Evolutionary conservation across 1,284 basidiomycete species (phyloP), one percentile per base, ranked within the genome.

Genomic region (Ustilago nuda): DNA sequence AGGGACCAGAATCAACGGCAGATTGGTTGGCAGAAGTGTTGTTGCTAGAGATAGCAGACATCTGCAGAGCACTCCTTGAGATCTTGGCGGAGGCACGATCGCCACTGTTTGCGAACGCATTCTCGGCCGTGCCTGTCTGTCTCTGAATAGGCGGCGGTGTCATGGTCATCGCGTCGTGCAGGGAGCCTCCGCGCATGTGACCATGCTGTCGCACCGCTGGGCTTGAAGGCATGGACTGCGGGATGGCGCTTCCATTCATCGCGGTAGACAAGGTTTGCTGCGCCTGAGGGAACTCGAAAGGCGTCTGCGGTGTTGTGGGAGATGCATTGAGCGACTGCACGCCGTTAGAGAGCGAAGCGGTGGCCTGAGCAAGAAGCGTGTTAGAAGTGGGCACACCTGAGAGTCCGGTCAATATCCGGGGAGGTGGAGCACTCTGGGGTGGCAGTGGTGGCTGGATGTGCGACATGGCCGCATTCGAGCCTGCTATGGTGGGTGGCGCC

Each of bases 141-240:
- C 56, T 74, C 46, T 62, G 72, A 4, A 55, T 58, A 15, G 58
- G 41, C 46, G 60, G 66, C 13, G 66, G 59, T 4, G 76, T 60
- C 61, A 68, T 66, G 56, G 66, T 66, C 76, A 78, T 78, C 19
- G 76, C 76, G 36, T 78, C 72, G 8, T 78, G 76, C 64, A 78
- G 23, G 4, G 76, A 78, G n/a, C 61, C 57, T 19, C 64, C 58
- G 37, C 68, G 71, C 56, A 56, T 60, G 53, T 74, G 76, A n/a
- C 59, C 36, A n/a, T 68, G 56, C 54, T 78, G 71, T 3, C 50
- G 71, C 19, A 70, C 30, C n/a, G 68, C 45, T 6, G 76, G 76
- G 32, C 72, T 78, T 8, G 76, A 69, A 3, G 76, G 66, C 72
- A 72, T 78, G 4, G 67, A 66, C 56, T 74, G 71, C 8, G 64